Percentiles rank a stretch among this genome's conserved stretches.
Conservation (phyloP, 139 green algal genomes). For the Volvox reticuliferus region DNA sequence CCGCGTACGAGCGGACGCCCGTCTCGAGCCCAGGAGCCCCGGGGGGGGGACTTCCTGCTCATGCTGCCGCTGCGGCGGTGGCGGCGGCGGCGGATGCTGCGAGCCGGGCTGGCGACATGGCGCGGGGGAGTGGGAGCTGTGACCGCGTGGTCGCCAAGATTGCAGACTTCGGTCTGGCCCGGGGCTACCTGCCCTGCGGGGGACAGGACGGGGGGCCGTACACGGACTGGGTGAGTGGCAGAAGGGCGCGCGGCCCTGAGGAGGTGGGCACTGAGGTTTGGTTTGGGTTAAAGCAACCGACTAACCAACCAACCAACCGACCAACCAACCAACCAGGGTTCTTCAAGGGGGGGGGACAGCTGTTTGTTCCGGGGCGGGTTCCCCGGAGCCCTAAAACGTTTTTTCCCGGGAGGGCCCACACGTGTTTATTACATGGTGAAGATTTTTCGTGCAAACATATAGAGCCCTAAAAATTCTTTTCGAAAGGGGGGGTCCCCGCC, state of each 20-base stretch:
- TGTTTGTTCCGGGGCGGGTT: no score
- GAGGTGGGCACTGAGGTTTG: neutral
- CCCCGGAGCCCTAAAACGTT: no score
- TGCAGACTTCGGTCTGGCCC: conserved; percentile 96
- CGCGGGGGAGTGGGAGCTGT: neutral
- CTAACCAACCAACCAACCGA: no score
- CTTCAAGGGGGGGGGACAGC: no score
- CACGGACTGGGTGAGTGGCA: conserved; percentile 34
- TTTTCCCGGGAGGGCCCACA: no score
- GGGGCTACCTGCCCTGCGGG: conserved; percentile 71
- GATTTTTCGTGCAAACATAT: no score
- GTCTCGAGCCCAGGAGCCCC: neutral
- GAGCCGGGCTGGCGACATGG: neutral
- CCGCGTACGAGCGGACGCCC: neutral
- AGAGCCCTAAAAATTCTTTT: no score
- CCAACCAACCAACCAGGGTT: no score
- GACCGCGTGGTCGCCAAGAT: conserved; percentile 83
- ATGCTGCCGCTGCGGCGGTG: no score
- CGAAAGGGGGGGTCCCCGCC: no score
- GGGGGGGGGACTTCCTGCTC: neutral
- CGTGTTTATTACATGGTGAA: no score
- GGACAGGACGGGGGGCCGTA: neutral
- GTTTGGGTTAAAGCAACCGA: no score
- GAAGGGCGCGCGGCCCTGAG: neutral
- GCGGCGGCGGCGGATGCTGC: neutral